Conservation (phyloP, 2,329 filamentous ascomycete genomes). For the Rhinocladiella similis region DNA sequence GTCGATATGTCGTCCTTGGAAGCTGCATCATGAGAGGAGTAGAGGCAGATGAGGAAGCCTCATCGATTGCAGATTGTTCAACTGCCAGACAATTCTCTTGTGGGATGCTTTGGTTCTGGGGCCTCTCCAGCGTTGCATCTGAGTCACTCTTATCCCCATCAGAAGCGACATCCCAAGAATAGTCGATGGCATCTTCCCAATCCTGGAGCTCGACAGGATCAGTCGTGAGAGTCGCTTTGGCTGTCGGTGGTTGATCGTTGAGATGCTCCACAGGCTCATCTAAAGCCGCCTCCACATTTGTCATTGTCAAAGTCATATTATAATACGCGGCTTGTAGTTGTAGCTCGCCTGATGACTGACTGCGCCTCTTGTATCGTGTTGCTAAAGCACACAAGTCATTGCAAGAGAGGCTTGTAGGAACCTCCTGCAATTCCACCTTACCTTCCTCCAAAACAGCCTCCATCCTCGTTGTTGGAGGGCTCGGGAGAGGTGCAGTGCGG, state of each 20-base stretch:
- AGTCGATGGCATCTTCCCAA: conserved; percentile 31
- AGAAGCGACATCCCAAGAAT: conserved; percentile 28
- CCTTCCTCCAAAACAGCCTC: conserved; percentile 18
- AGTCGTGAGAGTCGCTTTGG: conserved; percentile 19
- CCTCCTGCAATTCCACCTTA: not conserved
- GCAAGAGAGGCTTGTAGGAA: not conserved
- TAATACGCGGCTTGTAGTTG: conserved; percentile 10
- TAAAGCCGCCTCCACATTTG: not conserved
- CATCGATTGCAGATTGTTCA: conserved; percentile 15
- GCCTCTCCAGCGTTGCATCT: not conserved
- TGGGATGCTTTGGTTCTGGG: conserved; percentile 1
- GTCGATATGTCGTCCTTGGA: not conserved
- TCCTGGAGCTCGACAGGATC: conserved; percentile 23
- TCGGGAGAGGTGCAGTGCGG: conserved; percentile 23
- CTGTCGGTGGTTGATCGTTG: not conserved
- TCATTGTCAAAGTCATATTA: not conserved
- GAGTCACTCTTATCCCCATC: conserved; percentile 8
- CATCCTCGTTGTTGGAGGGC: conserved; percentile 15
- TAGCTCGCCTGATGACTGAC: conserved; percentile 24
- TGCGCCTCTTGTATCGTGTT: conserved; percentile 13
- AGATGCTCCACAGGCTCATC: not conserved
- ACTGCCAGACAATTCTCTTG: conserved; percentile 15
- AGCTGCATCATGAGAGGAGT: conserved; percentile 27
- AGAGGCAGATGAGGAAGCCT: conserved; percentile 21
- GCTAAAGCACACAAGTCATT: not conserved